Base-by-base conservation (phyloP, 2,329 filamentous ascomycete species). In the Venturia pyrina region DNA sequence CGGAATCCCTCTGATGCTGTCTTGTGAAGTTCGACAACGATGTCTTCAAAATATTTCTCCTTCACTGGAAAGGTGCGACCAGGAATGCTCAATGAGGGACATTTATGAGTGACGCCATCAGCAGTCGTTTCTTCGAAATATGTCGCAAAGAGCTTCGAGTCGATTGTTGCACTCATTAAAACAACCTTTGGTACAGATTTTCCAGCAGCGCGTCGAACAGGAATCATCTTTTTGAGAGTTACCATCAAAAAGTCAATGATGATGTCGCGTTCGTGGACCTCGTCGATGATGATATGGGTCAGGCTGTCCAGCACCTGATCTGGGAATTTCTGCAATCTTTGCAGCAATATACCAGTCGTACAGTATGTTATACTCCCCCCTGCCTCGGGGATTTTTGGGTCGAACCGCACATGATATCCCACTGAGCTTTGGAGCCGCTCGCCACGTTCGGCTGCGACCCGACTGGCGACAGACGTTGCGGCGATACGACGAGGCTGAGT, bases 221-320 rank as follows among this genome's bases (percentile, higher is more conserved):
- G 69, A 44, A 81, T 72, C 15, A 73, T 72, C 50, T 75, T 76
- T 69, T 79, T 82, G 60, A 82, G 68, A 15, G 79, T 69, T 41
- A 80, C 74, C 70, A 83, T 74, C 37, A 81, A 71, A 66, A 81
- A 77, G 66, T 82, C 80, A 37, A 80, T 78, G 11, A 73, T 69
- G 24, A 79, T 71, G 69, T 78, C 77, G 65, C 79, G 75, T 67
- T 81, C 80, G 67, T 82, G 80, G 24, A 82, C 79, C 70, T 83
- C 82, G 68, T 84, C 81, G 65, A 84, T 77, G 56, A 83, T 70
- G 32, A 83, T 71, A 68, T 83, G 80, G 3, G 80, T 80, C 34
- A 77, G 70, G 1, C 71, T 72, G 63, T 78, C 75, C 40, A 83
- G 68, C 24, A 77, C 69, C 1, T 71, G 70, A 65, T 80, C 76